Conservation (phyloP, 1,284 basidiomycete species). For the Porphyrellus sp. region DNA sequence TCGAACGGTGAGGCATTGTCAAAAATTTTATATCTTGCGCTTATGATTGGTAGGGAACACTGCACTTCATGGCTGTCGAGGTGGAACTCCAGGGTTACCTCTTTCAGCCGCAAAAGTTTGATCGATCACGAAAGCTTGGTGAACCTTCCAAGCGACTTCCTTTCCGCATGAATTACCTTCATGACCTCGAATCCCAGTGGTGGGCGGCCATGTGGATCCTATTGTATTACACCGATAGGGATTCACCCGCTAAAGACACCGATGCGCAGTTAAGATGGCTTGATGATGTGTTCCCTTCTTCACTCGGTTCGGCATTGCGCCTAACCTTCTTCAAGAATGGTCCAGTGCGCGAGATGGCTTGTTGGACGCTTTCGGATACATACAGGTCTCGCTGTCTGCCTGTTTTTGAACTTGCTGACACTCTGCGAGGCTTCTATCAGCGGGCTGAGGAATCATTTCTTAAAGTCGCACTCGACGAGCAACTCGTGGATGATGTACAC, state of each 20-base stretch:
- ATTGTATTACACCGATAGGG: background rate
- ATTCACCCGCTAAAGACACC: background rate
- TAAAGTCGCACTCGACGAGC: too few species aligned
- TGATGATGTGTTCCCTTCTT: background rate
- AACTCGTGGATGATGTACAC: too few species aligned
- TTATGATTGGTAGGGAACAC: slow-evolving; percentile 11
- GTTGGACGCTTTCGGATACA: too few species aligned
- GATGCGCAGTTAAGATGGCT: background rate
- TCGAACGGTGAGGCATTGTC: slow-evolving; percentile 8
- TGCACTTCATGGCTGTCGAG: slow-evolving; percentile 16
- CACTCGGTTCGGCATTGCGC: too few species aligned
- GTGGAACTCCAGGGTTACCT: background rate
- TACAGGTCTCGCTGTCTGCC: too few species aligned
- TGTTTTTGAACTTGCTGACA: too few species aligned
- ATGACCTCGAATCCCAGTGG: slow-evolving; percentile 14
- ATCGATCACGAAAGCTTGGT: too few species aligned
- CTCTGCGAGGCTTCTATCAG: too few species aligned
- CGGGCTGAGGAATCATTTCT: too few species aligned
- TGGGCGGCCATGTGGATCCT: slow-evolving; percentile 10
- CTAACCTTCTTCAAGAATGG: too few species aligned
- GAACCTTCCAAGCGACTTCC: background rate
- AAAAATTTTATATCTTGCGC: background rate
- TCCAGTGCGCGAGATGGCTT: too few species aligned
- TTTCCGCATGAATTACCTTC: slow-evolving; percentile 10
- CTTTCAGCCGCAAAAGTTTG: background rate